Evolutionary conservation across 2,329 filamentous ascomycete genomes (phyloP), one percentile per base, ranked within the genome.

Genomic region (Tolypocladium album): DNA sequence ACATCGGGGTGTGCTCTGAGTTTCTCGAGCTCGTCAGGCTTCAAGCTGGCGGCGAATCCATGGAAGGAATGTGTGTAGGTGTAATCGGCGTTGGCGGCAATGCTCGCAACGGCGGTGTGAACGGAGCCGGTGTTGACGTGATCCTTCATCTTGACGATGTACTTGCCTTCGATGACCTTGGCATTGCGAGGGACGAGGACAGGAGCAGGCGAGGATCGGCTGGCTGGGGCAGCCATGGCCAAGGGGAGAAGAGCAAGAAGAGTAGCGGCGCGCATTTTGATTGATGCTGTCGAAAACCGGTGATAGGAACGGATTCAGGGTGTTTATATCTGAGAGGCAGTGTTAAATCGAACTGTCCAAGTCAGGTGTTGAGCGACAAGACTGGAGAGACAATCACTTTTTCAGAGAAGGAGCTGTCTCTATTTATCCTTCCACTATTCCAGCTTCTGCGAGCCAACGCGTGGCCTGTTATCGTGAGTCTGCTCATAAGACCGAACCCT

Each of bases 141-240:
- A 58, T 60, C 62, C 66, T 69, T 71, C 65, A 75, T 70, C 64
- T 70, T 72, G 65, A 75, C 67, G 39, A 75, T 75, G 67, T 70
- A 75, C 64, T 71, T 75, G 66, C 69, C 70, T 56, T 70, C 68
- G 42, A 75, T 61, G 58, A 70, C 61, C 61, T 69, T 61, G 52
- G 64, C 68, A 39, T 65, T 69, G 13, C 71, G 70, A 53, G 72
- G 69, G 24, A 68, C 64, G 47, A 74, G 59, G 34, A 75, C 58
- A 42, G 73, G 73, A 27, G 73, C 73, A 27, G 71, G 72, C 42
- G 68, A 64, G 55, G 67, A 63, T 40, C 72, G 73, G 61, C 67
- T 68, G 47, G 67, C 58, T 9, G 71, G 71, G 52, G 68, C 68
- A 59, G 70, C 70, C 59, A 72, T 57, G 56, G 68, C 69, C 53